Evolutionary conservation across 2,329 filamentous ascomycete genomes (phyloP).

Genomic region (Fusarium brachygibbosum): DNA sequence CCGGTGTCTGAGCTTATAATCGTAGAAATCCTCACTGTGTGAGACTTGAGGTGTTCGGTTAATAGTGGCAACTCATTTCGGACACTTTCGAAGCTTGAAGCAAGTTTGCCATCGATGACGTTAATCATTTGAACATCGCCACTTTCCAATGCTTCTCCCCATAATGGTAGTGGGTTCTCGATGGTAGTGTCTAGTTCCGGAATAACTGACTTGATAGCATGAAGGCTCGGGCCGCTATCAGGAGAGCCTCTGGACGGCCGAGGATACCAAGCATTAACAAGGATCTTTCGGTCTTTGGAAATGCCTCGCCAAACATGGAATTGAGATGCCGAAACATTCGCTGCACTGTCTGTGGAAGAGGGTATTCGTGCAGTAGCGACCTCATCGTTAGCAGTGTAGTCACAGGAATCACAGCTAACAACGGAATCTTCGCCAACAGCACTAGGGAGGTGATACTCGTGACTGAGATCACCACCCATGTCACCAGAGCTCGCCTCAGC

Average conservation of each 20-base stretch:
- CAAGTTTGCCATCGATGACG: conserved; percentile 53
- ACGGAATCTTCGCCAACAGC: conserved; percentile 87
- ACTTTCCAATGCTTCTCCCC: conserved; percentile 57
- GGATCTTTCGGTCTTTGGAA: conserved; percentile 74
- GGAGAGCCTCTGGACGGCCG: conserved; percentile 46
- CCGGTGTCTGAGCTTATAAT: conserved; percentile 55
- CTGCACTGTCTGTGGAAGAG: not conserved
- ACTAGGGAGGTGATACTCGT: conserved; percentile 92
- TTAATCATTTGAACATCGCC: conserved; percentile 51
- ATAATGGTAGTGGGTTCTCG: conserved; percentile 68
- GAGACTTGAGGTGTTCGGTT: conserved; percentile 28
- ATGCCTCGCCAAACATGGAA: conserved; percentile 72
- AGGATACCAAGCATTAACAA: conserved; percentile 79
- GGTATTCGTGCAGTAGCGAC: conserved; percentile 66
- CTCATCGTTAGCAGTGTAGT: conserved; percentile 88
- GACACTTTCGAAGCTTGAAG: conserved; percentile 44
- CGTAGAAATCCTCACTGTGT: conserved; percentile 38
- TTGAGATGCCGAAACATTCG: conserved; percentile 21
- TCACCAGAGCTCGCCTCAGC: conserved; percentile 94
- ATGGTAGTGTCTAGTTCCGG: conserved; percentile 80
- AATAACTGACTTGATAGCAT: conserved; percentile 74
- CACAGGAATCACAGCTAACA: conserved; percentile 79
- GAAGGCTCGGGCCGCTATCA: conserved; percentile 60
- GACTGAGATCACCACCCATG: conserved; percentile 93
- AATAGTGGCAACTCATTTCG: conserved; percentile 46